phyloP scores from a whole-genome alignment of 495 filamentous ascomycete species.

The Daldinia grandis region DNA sequence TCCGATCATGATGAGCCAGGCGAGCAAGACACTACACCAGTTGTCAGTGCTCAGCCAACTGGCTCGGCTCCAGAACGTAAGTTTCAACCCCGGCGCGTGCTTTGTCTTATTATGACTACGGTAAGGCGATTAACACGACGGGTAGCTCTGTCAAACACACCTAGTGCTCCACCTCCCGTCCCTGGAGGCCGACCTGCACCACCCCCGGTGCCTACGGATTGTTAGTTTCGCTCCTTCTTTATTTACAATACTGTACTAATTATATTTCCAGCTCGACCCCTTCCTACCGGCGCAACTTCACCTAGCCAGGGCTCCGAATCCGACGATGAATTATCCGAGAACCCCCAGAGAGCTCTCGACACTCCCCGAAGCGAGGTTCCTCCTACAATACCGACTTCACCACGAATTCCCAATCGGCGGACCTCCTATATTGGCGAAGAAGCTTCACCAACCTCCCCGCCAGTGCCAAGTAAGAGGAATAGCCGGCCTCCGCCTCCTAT shows the following conservation, averaged over 20 bases:
- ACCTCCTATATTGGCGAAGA: constrained; percentile 61
- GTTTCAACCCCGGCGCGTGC: constrained; percentile 32
- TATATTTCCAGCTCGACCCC: constrained; percentile 65
- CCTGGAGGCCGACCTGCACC: constrained; percentile 71
- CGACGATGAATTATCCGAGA: constrained; percentile 89
- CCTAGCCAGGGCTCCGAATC: constrained; percentile 85
- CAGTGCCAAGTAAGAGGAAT: constrained; percentile 58
- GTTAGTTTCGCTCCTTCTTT: constrained; percentile 58
- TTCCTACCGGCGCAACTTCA: constrained; percentile 64
- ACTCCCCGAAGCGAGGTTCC: constrained; percentile 52
- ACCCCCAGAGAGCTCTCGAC: constrained; percentile 52
- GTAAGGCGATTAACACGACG: constrained; percentile 49
- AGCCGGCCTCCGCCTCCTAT: constrained; percentile 61
- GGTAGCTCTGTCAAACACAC: constrained; percentile 47
- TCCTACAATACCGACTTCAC: constrained; percentile 62
- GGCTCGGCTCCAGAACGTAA: constrained; percentile 59
- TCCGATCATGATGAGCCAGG: constrained; percentile 49
- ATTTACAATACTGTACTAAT: constrained; percentile 44
- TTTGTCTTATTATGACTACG: constrained; percentile 44
- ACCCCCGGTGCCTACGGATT: constrained; percentile 72
- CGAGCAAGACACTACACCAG: constrained; percentile 42
- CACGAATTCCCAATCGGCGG: constrained; percentile 61
- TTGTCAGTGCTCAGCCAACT: constrained; percentile 48
- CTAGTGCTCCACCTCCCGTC: constrained; percentile 63
- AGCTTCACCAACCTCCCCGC: constrained; percentile 56